Conservation (phyloP, 2,329 filamentous ascomycete genomes). For the Cercospora citrullina region DNA sequence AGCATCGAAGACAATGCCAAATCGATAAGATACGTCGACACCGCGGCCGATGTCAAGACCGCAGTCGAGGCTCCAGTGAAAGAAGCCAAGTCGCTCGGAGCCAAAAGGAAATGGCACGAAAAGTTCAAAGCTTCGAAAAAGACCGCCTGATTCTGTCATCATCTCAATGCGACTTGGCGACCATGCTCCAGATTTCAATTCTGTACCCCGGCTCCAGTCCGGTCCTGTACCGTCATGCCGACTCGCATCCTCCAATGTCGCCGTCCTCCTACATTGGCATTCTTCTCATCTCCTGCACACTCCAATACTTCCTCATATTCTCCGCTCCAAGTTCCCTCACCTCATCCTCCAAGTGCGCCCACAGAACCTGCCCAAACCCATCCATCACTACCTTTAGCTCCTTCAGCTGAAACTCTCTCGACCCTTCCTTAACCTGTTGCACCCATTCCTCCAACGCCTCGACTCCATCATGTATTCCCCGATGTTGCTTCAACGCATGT, state of each 20-base stretch:
- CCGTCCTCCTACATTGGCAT: slow-evolving; percentile 61
- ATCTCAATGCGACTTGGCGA: neutral
- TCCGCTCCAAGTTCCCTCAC: slow-evolving; percentile 75
- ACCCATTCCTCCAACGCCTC: slow-evolving; percentile 39
- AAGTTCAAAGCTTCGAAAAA: slow-evolving; percentile 40
- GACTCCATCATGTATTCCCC: slow-evolving; percentile 68
- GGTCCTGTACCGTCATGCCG: neutral
- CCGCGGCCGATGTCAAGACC: neutral
- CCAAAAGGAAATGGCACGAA: slow-evolving; percentile 44
- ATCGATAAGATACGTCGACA: slow-evolving; percentile 27
- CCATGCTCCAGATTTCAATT: neutral
- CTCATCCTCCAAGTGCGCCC: slow-evolving; percentile 82
- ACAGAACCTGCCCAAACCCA: slow-evolving; percentile 73
- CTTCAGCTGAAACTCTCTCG: slow-evolving; percentile 57
- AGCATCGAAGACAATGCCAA: slow-evolving; percentile 25
- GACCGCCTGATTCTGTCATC: slow-evolving; percentile 16
- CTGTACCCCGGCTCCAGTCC: neutral
- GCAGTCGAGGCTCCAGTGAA: slow-evolving; percentile 9
- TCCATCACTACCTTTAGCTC: slow-evolving; percentile 74
- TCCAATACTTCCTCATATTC: slow-evolving; percentile 87
- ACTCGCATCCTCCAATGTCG: neutral
- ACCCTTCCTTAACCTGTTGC: slow-evolving; percentile 52
- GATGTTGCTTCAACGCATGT: slow-evolving; percentile 72
- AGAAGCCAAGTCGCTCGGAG: slow-evolving; percentile 32
- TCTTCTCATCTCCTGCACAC: slow-evolving; percentile 67